A percentile compares a stretch with the other conserved stretches of the same genome.
Evolutionary conservation across 2,329 filamentous ascomycete genomes (phyloP).

Genomic region (Aureobasidium pullulans): DNA sequence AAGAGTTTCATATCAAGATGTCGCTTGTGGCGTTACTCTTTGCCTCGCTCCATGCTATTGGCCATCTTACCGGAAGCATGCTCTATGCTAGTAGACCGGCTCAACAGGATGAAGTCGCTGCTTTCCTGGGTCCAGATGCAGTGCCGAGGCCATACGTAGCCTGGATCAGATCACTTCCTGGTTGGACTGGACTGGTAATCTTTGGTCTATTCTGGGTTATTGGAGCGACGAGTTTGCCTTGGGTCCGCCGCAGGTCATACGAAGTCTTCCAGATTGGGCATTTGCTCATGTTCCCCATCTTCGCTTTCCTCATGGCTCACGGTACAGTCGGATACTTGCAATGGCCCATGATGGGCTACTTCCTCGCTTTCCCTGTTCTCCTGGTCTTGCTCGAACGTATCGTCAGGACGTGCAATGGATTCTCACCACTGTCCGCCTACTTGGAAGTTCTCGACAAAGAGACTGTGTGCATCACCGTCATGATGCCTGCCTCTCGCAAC

Average conservation of each 20-base stretch:
- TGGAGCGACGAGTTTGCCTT: slow-evolving; percentile 43
- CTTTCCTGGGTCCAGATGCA: slow-evolving; percentile 37
- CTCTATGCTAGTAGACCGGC: slow-evolving; percentile 40
- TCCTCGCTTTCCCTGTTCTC: slow-evolving; percentile 47
- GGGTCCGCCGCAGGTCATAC: slow-evolving; percentile 45
- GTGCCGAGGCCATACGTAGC: slow-evolving; percentile 39
- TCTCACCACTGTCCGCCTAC: slow-evolving; percentile 42
- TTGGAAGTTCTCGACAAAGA: slow-evolving; percentile 46
- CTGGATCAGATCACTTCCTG: slow-evolving; percentile 43
- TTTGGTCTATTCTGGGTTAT: slow-evolving; percentile 46
- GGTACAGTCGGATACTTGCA: slow-evolving; percentile 46
- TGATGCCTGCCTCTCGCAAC: slow-evolving; percentile 41
- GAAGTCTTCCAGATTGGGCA: slow-evolving; percentile 52
- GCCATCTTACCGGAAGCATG: slow-evolving; percentile 48
- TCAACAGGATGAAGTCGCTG: slow-evolving; percentile 40
- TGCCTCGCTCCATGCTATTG: slow-evolving; percentile 47
- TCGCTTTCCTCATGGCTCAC: slow-evolving; percentile 49
- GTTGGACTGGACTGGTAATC: slow-evolving; percentile 44
- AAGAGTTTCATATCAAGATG: slow-evolving; percentile 50
- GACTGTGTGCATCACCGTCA: slow-evolving; percentile 44
- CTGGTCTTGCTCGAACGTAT: slow-evolving; percentile 44
- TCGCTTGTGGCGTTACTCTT: slow-evolving; percentile 44
- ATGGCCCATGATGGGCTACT: slow-evolving; percentile 51
- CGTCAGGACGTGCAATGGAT: slow-evolving; percentile 40
- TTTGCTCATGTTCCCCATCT: slow-evolving; percentile 52